Base-by-base conservation (phyloP, 495 filamentous ascomycete genomes). In the Penicillium turbatum region DNA sequence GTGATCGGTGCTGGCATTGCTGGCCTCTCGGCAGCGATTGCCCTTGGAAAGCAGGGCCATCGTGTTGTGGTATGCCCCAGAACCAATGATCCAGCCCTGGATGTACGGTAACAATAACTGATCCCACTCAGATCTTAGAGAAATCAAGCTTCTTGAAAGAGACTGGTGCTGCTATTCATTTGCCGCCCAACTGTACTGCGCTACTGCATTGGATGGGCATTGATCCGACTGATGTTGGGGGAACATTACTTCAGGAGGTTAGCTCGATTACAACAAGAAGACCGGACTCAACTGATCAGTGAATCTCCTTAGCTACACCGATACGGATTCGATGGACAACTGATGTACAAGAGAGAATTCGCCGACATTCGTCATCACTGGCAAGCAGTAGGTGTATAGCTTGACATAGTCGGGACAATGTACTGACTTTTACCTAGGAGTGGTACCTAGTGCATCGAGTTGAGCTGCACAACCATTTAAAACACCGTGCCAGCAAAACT, bases 131-230 rank as follows among this genome's bases (percentile, higher is more conserved):
- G 48, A 74, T 84, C 24, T 68, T 75, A 44, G 80, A 84, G 54
- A 79, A 74, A 19, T 79, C 73, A 1, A 55, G 17, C 4, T 79
- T 83, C 60, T 62, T 73, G n/a, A 79, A 69, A 34, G 80, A 83
- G 55, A 69, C 79, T 6, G 81, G 81, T 2, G 81, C 81, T 2
- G 80, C 79, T 13, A 79, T 84, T 46, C 65, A 73, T 17, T 24
- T 79, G 5, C 71, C 73, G 0, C 79, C 79, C 1, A 83, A 83
- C 44, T 78, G 72, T 12, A 72, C 72, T 2, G 63, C 63, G 1
- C 60, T 80, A 35, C 61, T 86, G 3, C 53, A 65, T 12, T 71
- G 64, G 41, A 75, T 79, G 74, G 76, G 70, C 0, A 69, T 83
- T 46, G 67, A 77, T 24, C 72, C 72, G 0, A 66, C 58, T 1